Evolutionary conservation across 2,329 filamentous ascomycete genomes (phyloP).

Genomic region (Proliferodiscus dingleyae): DNA sequence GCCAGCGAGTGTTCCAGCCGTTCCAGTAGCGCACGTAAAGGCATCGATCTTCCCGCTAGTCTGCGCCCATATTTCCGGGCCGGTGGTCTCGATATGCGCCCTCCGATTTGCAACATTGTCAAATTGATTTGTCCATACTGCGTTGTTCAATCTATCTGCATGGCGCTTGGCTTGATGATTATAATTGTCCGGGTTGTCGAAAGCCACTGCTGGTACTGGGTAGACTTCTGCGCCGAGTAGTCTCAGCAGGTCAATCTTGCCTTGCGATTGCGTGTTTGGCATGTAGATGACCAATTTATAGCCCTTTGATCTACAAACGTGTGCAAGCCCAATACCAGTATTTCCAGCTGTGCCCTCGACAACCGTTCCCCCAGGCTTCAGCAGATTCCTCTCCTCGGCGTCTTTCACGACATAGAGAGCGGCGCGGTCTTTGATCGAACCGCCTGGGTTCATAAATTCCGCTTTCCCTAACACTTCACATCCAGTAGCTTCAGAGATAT

Average conservation of each 20-base stretch:
- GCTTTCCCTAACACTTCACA: constrained; percentile 95
- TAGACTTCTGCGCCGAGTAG: constrained; percentile 92
- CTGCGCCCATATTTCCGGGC: constrained; percentile 95
- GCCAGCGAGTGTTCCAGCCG: constrained; percentile 85
- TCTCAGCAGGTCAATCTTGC: constrained; percentile 90
- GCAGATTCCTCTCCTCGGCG: constrained; percentile 80
- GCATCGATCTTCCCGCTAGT: constrained; percentile 81
- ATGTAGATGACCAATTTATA: constrained; percentile 99
- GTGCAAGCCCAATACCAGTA: constrained; percentile 94
- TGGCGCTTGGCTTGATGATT: constrained; percentile 93
- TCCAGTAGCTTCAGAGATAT: constrained; percentile 82
- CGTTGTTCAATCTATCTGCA: constrained; percentile 79
- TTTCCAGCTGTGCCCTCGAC: constrained; percentile 97
- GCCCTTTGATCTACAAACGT: constrained; percentile 87
- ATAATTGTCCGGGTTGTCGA: constrained; percentile 94
- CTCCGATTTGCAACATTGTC: constrained; percentile 92
- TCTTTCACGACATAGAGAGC: constrained; percentile 91
- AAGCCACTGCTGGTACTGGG: constrained; percentile 91
- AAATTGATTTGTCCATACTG: constrained; percentile 99
- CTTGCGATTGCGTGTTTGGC: constrained; percentile 97
- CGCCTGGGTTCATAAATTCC: constrained; percentile 98
- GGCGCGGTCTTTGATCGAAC: constrained; percentile 92
- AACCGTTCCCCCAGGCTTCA: constrained; percentile 84
- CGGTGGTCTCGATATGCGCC: constrained; percentile 94
- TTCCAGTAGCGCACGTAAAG: constrained; percentile 93